Percentiles rank a stretch among this genome's conserved stretches.
Evolutionary conservation across 176 grass and related monocot genomes (phyloP).

Genomic region (Saccharum officinarum): DNA sequence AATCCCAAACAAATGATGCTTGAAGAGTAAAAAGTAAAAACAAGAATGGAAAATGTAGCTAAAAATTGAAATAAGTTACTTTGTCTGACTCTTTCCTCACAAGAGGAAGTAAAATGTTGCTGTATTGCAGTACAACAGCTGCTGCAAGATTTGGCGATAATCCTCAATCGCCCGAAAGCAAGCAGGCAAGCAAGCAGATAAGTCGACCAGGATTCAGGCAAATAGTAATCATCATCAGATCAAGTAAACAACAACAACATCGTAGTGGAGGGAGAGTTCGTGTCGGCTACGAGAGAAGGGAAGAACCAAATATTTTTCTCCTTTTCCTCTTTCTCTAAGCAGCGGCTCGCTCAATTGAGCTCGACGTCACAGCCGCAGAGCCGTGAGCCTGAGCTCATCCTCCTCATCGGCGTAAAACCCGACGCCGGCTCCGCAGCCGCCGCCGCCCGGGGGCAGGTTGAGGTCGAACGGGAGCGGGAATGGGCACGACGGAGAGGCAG

Average conservation of each 20-base stretch:
- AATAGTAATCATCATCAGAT: slow-evolving; percentile 40
- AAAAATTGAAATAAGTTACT: slow-evolving; percentile 49
- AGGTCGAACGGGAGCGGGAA: slow-evolving; percentile 56
- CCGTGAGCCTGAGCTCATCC: slow-evolving; percentile 54
- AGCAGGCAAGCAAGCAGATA: slow-evolving; percentile 30
- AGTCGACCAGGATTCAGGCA: neutral
- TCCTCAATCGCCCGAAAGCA: slow-evolving; percentile 24
- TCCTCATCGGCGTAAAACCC: slow-evolving; percentile 23
- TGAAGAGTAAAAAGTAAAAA: neutral
- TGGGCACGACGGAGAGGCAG: slow-evolving; percentile 40
- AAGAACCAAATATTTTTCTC: slow-evolving; percentile 68
- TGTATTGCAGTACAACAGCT: slow-evolving; percentile 52
- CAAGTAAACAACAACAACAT: slow-evolving; percentile 43
- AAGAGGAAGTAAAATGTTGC: slow-evolving; percentile 51
- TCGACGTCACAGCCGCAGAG: slow-evolving; percentile 51
- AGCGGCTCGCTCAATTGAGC: neutral
- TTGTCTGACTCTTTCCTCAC: slow-evolving; percentile 35
- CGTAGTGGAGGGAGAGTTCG: neutral
- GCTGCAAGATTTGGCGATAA: neutral
- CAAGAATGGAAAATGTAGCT: slow-evolving; percentile 2
- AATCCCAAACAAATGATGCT: neutral
- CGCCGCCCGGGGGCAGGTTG: slow-evolving; percentile 40
- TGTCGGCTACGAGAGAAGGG: slow-evolving; percentile 55
- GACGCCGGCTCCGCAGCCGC: neutral
- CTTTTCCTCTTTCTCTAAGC: slow-evolving; percentile 55